These are phyloP conservation scores for Salvia sclarea DNA, from an alignment of 305 asterid species.

Conservation along the genomic window DNA sequence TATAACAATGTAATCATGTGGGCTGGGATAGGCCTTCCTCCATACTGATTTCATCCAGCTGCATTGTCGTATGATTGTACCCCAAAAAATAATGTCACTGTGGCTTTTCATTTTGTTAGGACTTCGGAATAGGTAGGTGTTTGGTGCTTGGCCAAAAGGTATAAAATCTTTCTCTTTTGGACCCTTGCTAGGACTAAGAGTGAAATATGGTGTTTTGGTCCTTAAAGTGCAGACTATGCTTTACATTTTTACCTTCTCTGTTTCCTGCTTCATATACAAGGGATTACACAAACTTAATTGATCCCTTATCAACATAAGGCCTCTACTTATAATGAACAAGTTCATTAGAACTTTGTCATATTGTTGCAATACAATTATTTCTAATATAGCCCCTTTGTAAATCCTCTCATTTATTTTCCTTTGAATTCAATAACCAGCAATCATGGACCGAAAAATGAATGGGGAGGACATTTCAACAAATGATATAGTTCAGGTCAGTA, in stretches of 20 bases:
- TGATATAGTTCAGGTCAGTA: conserved; percentile 81
- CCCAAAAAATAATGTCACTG: background rate
- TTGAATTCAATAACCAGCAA: conserved; percentile 56
- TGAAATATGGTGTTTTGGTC: conserved; percentile 7
- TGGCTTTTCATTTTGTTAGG: too few species aligned
- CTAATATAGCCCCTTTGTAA: conserved; percentile 28
- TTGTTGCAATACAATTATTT: conserved; percentile 18
- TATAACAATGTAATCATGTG: background rate
- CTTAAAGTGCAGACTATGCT: background rate
- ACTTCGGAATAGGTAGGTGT: too few species aligned
- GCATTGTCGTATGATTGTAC: background rate
- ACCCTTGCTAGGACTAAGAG: background rate
- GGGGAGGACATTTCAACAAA: conserved; percentile 77
- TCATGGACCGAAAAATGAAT: conserved; percentile 80
- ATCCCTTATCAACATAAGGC: conserved; percentile 14
- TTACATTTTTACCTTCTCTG: conserved; percentile 7
- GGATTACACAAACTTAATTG: background rate
- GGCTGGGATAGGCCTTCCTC: background rate
- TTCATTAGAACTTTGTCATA: conserved; percentile 26
- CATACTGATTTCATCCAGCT: background rate
- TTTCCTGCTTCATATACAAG: conserved; percentile 13
- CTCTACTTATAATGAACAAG: conserved; percentile 13
- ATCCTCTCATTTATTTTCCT: conserved; percentile 31
- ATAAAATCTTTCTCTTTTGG: background rate
- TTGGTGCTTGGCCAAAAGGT: background rate